Evolutionary conservation across 768 basidiomycete genomes (phyloP).

Genomic region (Hypholoma sublateritium): DNA sequence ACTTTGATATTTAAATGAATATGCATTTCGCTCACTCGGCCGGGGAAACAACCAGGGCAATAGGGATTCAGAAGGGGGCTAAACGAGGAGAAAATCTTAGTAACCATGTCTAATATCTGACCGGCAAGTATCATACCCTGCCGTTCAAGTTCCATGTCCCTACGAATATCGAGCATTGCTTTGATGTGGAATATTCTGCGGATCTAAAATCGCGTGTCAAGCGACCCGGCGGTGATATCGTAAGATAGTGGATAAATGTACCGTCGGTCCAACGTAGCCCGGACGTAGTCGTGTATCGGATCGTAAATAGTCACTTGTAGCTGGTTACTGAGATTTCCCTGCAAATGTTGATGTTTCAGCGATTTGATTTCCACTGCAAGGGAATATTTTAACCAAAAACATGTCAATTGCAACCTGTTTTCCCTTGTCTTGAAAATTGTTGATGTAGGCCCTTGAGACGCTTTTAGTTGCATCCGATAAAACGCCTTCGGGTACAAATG

Average conservation of each 20-base stretch:
- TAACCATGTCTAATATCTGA: neutral
- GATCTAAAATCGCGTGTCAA: slow-evolving; percentile 41
- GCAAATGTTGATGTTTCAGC: slow-evolving; percentile 6
- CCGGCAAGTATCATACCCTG: slow-evolving; percentile 46
- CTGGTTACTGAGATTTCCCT: slow-evolving; percentile 94
- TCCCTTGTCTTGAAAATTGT: slow-evolving; percentile 94
- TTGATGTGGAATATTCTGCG: slow-evolving; percentile 81
- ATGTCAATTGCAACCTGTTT: slow-evolving; percentile 96
- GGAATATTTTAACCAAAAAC: slow-evolving; percentile 67
- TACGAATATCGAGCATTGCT: slow-evolving; percentile 70
- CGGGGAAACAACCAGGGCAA: slow-evolving; percentile 90
- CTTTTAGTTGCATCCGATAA: slow-evolving; percentile 97
- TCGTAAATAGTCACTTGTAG: slow-evolving; percentile 89
- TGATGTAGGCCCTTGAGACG: slow-evolving; percentile 93
- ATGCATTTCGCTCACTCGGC: slow-evolving; percentile 51
- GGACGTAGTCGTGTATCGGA: slow-evolving; percentile 88
- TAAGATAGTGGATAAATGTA: slow-evolving; percentile 22
- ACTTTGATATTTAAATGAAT: slow-evolving; percentile 16
- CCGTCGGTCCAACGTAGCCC: slow-evolving; percentile 70
- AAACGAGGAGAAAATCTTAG: neutral
- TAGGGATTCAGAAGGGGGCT: slow-evolving; percentile 81
- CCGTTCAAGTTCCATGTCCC: slow-evolving; percentile 99
- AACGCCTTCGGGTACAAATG: slow-evolving; percentile 52
- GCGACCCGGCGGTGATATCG: slow-evolving; percentile 12
- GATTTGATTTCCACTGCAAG: neutral